phyloP scores from a whole-genome alignment of 2,329 filamentous ascomycete species.

The Didymella keratinophila region DNA sequence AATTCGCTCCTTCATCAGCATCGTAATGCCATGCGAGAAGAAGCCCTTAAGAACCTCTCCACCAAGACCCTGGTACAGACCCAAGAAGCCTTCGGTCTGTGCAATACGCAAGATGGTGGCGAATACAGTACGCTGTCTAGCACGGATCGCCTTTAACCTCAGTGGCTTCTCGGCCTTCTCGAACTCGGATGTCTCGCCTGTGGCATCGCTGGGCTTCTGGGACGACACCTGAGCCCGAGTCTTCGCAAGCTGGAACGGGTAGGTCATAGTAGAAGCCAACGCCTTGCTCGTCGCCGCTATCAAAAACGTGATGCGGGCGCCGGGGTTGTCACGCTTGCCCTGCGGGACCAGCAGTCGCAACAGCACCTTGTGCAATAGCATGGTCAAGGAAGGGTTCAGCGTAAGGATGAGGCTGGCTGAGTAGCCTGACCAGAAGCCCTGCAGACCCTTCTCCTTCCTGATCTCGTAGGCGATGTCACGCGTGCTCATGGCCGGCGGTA shows the following conservation, averaged over 20 bases:
- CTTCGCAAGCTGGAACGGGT: constrained; percentile 88
- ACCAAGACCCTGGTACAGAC: constrained; percentile 77
- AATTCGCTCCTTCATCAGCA: constrained; percentile 82
- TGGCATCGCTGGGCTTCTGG: constrained; percentile 42
- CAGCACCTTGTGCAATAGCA: constrained; percentile 79
- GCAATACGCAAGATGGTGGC: constrained; percentile 66
- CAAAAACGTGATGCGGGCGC: constrained; percentile 66
- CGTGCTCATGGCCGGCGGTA: constrained; percentile 48
- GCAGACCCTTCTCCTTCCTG: constrained; percentile 70
- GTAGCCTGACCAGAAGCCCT: constrained; percentile 88
- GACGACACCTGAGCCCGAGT: constrained; percentile 73
- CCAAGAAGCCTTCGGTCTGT: constrained; percentile 69
- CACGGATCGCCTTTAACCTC: constrained; percentile 32
- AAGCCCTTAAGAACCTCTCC: constrained; percentile 84
- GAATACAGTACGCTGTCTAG: constrained; percentile 64
- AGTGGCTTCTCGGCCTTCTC: constrained; percentile 36
- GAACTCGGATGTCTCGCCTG: constrained; percentile 39
- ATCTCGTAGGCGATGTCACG: constrained; percentile 71
- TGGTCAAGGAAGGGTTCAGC: constrained; percentile 85
- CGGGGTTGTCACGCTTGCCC: constrained; percentile 61
- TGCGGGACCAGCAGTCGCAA: constrained; percentile 66
- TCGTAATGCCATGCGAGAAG: constrained; percentile 84
- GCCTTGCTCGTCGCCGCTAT: constrained; percentile 81
- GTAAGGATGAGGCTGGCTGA: constrained; percentile 81
- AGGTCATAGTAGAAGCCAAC: constrained; percentile 77